A percentile compares a stretch with the other conserved stretches of the same genome.
Conservation (phyloP, 2,329 filamentous ascomycete genomes). For the Pyrenochaeta sp. region DNA sequence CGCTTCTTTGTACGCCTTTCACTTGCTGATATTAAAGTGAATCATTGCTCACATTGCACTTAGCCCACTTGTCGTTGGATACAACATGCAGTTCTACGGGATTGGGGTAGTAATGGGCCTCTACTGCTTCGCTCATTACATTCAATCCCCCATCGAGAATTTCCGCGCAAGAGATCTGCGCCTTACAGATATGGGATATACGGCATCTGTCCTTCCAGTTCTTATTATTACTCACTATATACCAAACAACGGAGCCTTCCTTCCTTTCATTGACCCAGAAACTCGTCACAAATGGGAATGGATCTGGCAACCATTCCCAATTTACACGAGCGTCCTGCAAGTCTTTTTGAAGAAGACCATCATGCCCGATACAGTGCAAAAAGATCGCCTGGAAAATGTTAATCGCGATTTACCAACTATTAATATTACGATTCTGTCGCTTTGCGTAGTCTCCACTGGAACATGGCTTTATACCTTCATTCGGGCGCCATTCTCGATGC, state of each 20-base stretch:
- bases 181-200: slow-evolving; percentile 20
- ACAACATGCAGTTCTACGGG: slow-evolving; percentile 19
- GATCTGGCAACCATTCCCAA: slow-evolving; percentile 23
- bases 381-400: slow-evolving; percentile 11
- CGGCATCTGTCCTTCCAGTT: slow-evolving; percentile 17
- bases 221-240: slow-evolving; percentile 15
- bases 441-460: slow-evolving; percentile 11
- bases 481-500: slow-evolving; percentile 10
- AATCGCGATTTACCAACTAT: slow-evolving; percentile 17
- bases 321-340: slow-evolving; percentile 20
- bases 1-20: slow-evolving; percentile 9
- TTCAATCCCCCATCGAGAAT: slow-evolving; percentile 20
- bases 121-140: slow-evolving; percentile 20
- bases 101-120: slow-evolving; percentile 15
- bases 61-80: slow-evolving; percentile 19
- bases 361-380: slow-evolving; percentile 17
- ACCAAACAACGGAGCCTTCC: slow-evolving; percentile 6
- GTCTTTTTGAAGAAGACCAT: slow-evolving; percentile 19
- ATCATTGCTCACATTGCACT: background rate
- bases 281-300: slow-evolving; percentile 16
- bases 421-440: slow-evolving; percentile 15
- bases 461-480: slow-evolving; percentile 23
- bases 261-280: slow-evolving; percentile 10
- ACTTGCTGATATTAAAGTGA: background rate
- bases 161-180: slow-evolving; percentile 21